A percentile compares a stretch with the other conserved stretches of the same genome.
Evolutionary conservation across 352 stramenopile genomes (phyloP).

Genomic region (Blastocystis sp.): DNA sequence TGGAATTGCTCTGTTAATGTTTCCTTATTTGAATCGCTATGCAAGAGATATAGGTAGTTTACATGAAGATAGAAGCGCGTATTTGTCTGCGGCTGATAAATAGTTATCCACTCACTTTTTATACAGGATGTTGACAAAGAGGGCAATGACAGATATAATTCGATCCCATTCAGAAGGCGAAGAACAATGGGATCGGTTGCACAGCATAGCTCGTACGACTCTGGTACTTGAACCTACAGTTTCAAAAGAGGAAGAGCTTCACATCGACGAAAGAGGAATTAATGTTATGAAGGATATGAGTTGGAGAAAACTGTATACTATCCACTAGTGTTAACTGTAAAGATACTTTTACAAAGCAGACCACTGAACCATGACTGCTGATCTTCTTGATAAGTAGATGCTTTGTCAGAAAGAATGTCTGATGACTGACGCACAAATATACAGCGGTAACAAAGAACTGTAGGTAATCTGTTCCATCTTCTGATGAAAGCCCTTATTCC

Average conservation of each 20-base stretch:
- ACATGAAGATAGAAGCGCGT: not conserved
- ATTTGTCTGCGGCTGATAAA: not conserved
- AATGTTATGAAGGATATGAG: not conserved
- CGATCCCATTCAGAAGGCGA: not conserved
- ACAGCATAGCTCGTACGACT: not conserved
- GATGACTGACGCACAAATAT: not conserved
- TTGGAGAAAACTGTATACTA: not conserved
- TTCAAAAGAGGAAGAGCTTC: not conserved
- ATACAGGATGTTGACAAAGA: not conserved
- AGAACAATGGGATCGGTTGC: not conserved
- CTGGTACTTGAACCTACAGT: not conserved
- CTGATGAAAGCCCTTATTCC: not conserved
- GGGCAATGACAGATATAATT: not conserved
- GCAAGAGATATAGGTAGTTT: not conserved
- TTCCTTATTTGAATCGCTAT: not conserved
- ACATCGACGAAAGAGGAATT: not conserved
- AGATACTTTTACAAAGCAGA: not conserved
- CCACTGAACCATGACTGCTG: not conserved
- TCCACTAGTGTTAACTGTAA: not conserved
- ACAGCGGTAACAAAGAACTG: constrained; percentile 13
- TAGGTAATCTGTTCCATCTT: not conserved
- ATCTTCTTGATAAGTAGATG: not conserved
- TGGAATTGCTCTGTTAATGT: not conserved
- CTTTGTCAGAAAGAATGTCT: not conserved
- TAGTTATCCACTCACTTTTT: not conserved